These are phyloP conservation scores for Fonsecaea erecta DNA, from an alignment of 2,329 filamentous ascomycete species.

Conservation along the genomic window DNA sequence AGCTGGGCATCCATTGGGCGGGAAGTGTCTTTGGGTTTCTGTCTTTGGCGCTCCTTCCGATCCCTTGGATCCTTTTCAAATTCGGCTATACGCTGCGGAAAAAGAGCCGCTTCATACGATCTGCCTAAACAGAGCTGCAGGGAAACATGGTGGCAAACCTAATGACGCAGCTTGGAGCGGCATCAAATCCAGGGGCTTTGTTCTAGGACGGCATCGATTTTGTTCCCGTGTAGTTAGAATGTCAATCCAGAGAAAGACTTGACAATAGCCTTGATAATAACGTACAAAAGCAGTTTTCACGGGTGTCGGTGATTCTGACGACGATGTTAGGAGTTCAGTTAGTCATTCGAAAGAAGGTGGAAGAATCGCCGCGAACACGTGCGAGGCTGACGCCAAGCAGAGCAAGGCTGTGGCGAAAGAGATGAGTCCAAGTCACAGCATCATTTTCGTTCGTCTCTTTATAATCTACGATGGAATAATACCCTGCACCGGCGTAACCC, in stretches of 20 bases:
- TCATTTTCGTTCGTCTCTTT: not conserved
- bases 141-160: too few relatives aligned
- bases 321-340: too few relatives aligned
- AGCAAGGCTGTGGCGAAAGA: slow-evolving; percentile 10
- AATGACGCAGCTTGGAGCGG: too few relatives aligned
- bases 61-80: slow-evolving; percentile 70
- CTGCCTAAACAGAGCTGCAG: too few relatives aligned
- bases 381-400: slow-evolving; percentile 10
- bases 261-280: too few relatives aligned
- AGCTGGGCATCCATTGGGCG: slow-evolving; percentile 75
- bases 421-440: not conserved
- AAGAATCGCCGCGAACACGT: not conserved
- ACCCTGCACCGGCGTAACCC: not conserved
- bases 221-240: too few relatives aligned
- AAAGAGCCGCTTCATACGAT: slow-evolving; percentile 39
- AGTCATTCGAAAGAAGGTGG: not conserved
- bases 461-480: not conserved
- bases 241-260: too few relatives aligned
- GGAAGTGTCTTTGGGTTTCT: slow-evolving; percentile 67
- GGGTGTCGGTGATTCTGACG: too few relatives aligned
- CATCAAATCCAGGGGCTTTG: too few relatives aligned
- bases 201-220: too few relatives aligned
- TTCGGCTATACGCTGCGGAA: slow-evolving; percentile 45
- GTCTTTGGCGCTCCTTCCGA: slow-evolving; percentile 67
- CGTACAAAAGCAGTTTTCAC: too few relatives aligned